phyloP scores from a whole-genome alignment of 208 protist species.

The Giardia muris region DNA sequence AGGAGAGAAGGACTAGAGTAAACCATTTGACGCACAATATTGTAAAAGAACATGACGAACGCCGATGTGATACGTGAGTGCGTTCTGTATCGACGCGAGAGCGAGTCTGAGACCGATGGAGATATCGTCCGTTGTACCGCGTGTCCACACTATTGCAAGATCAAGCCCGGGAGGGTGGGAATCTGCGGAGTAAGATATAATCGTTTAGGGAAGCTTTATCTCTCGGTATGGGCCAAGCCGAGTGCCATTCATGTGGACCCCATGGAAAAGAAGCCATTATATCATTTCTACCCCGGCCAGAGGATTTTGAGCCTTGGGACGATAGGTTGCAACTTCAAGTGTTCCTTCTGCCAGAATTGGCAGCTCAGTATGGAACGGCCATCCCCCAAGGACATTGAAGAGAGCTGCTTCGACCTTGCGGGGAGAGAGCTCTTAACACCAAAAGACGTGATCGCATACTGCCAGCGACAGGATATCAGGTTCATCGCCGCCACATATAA shows the following conservation, averaged over 20 bases:
- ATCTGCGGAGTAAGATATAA: conserved; percentile 41
- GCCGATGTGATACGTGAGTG: not conserved
- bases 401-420: not conserved
- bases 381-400: not conserved
- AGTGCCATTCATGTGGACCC: conserved; percentile 36
- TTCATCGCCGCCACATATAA: conserved; percentile 52
- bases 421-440: not conserved
- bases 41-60: no score
- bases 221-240: conserved; percentile 34
- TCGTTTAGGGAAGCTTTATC: conserved; percentile 21
- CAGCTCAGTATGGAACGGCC: not conserved
- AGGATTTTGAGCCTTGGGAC: conserved; percentile 35
- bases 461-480: not conserved
- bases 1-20: no score
- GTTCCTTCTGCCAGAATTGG: conserved; percentile 43
- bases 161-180: conserved; percentile 24
- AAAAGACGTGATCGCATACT: not conserved
- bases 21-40: no score
- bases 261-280: conserved; percentile 46
- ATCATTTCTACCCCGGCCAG: conserved; percentile 40
- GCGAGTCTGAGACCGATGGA: not conserved
- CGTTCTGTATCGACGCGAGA: not conserved
- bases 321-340: conserved; percentile 44
- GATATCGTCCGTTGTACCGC: conserved; percentile 24
- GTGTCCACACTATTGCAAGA: conserved; percentile 32